phyloP scores from a whole-genome alignment of 805 yeast genomes.

The Torulaspora maleeae region DNA sequence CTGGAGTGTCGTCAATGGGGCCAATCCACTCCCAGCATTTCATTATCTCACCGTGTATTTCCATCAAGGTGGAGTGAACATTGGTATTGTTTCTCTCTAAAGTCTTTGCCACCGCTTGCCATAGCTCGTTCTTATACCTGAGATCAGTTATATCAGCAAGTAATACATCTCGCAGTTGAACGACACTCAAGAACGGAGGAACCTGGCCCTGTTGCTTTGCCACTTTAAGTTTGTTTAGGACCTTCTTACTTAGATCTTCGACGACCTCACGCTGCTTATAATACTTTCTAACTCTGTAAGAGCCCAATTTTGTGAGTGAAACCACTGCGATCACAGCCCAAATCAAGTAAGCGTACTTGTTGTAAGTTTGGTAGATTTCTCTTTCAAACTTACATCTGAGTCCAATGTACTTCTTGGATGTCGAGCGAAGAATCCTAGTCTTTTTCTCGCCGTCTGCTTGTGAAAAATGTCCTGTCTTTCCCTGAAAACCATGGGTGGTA shows the following conservation, averaged over 20 bases:
- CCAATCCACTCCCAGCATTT: slow-evolving; percentile 86
- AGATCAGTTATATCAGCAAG: slow-evolving; percentile 36
- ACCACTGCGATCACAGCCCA: slow-evolving; percentile 14
- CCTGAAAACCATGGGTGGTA: slow-evolving; percentile 39
- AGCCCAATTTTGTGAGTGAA: slow-evolving; percentile 25
- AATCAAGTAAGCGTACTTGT: slow-evolving; percentile 24
- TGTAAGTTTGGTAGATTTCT: slow-evolving; percentile 41
- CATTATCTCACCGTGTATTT: slow-evolving; percentile 81
- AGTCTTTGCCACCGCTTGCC: slow-evolving; percentile 52
- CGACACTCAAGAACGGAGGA: slow-evolving; percentile 52
- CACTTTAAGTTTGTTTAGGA: slow-evolving; percentile 46
- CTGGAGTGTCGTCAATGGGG: slow-evolving; percentile 12
- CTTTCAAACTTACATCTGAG: slow-evolving; percentile 53
- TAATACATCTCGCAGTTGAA: slow-evolving; percentile 66
- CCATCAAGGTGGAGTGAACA: slow-evolving; percentile 57
- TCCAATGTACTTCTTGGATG: slow-evolving; percentile 61
- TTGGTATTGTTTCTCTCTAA: slow-evolving; percentile 61
- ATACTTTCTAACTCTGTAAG: slow-evolving; percentile 37
- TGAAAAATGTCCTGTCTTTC: slow-evolving; percentile 38
- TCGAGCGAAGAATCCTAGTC: slow-evolving; percentile 63
- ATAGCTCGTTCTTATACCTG: slow-evolving; percentile 42
- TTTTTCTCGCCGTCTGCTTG: slow-evolving; percentile 26
- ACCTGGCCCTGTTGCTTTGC: slow-evolving; percentile 35
- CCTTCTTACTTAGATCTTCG: slow-evolving; percentile 44
- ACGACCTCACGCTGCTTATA: slow-evolving; percentile 41